Conservation (phyloP, 192 early-diverging fungal species). For the Umbelopsis sp. region DNA sequence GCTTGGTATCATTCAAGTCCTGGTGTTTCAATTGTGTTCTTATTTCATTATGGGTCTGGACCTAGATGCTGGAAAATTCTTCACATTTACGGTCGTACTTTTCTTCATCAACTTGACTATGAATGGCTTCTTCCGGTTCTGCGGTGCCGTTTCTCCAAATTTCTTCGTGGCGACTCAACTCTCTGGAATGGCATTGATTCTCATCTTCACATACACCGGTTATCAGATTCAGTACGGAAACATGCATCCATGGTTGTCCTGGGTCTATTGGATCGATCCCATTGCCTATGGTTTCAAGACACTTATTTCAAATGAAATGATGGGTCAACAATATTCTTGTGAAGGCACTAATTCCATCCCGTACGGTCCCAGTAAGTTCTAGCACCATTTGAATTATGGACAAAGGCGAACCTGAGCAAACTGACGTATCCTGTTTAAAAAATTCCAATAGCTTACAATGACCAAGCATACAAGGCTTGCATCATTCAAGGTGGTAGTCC, state of each 20-base stretch:
- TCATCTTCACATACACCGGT: slow-evolving; percentile 55
- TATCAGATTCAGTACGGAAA: slow-evolving; percentile 59
- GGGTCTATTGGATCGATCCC: slow-evolving; percentile 73
- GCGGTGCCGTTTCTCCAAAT: slow-evolving; percentile 49
- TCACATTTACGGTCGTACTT: slow-evolving; percentile 55
- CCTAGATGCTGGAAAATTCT: slow-evolving; percentile 49
- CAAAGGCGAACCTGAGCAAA: neutral
- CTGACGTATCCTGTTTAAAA: neutral
- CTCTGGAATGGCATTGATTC: slow-evolving; percentile 53
- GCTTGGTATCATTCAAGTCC: slow-evolving; percentile 45
- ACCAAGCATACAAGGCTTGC: slow-evolving; percentile 51
- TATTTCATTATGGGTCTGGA: slow-evolving; percentile 69
- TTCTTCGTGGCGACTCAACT: slow-evolving; percentile 56
- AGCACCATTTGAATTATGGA: neutral
- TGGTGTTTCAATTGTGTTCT: slow-evolving; percentile 55
- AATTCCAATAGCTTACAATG: slow-evolving; percentile 29
- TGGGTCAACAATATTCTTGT: slow-evolving; percentile 31
- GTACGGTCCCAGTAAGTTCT: slow-evolving; percentile 22
- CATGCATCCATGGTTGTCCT: slow-evolving; percentile 68
- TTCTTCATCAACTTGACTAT: slow-evolving; percentile 58
- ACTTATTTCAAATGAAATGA: slow-evolving; percentile 72
- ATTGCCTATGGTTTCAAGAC: slow-evolving; percentile 67
- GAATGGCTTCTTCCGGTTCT: slow-evolving; percentile 61
- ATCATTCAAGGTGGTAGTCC: slow-evolving; percentile 62
- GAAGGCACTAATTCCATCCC: slow-evolving; percentile 32